These are phyloP conservation scores for Serpula lacrymans DNA, from an alignment of 768 basidiomycete genomes.

Conservation along the genomic window DNA sequence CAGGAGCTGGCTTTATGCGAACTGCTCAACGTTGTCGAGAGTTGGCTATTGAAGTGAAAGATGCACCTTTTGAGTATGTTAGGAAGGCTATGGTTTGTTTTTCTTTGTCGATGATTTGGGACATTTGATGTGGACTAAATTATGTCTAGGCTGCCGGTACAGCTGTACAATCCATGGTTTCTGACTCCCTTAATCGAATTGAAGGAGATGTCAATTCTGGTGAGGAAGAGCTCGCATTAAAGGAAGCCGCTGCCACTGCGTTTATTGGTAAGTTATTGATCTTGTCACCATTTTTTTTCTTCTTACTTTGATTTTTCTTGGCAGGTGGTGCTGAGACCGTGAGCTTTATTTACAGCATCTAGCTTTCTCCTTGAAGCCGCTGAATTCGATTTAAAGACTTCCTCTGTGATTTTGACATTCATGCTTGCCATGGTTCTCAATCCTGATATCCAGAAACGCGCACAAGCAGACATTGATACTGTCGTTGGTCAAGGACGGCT, in stretches of 20 bases:
- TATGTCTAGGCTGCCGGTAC: conserved; percentile 7
- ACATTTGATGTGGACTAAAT: not conserved
- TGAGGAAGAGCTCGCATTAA: conserved; percentile 10
- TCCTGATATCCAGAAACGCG: conserved; percentile 22
- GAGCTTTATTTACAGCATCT: too few species aligned
- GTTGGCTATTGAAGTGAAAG: conserved; percentile 3
- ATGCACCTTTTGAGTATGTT: conserved; percentile 20
- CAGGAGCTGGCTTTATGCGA: conserved; percentile 21
- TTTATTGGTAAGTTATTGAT: conserved; percentile 11
- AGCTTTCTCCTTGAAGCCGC: not conserved
- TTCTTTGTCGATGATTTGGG: not conserved
- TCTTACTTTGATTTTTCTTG: not conserved
- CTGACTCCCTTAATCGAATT: conserved; percentile 15
- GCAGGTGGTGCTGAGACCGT: conserved; percentile 12
- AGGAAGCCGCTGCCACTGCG: conserved; percentile 14
- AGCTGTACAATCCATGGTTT: conserved; percentile 11
- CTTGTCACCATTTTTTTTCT: conserved; percentile 7
- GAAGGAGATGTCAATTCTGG: conserved; percentile 6
- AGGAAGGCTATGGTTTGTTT: conserved; percentile 24
- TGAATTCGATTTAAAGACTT: conserved; percentile 12
- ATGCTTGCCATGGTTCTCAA: conserved; percentile 25
- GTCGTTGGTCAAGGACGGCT: conserved; percentile 21
- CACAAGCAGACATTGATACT: conserved; percentile 24
- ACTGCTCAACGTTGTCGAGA: conserved; percentile 4
- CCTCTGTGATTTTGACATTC: conserved; percentile 20